Percentiles rank a stretch among this genome's conserved stretches.
Evolutionary conservation across 208 protist species (phyloP).

Genomic region (Acanthamoeba royreba): DNA sequence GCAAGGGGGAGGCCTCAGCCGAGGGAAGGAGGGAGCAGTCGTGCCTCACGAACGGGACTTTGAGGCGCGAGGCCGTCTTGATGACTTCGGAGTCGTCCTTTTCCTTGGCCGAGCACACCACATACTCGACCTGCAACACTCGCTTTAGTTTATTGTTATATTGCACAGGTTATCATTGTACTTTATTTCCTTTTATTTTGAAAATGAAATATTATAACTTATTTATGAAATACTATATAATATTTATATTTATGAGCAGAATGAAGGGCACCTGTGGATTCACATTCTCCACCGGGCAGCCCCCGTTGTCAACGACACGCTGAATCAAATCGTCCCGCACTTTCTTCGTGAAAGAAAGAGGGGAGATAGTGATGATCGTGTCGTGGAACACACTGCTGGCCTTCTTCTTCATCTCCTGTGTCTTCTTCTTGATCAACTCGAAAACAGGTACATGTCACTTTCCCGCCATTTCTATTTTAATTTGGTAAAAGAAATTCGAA

Average conservation of each 20-base stretch:
- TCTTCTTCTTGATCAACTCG: background rate
- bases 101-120: constrained; percentile 30
- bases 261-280: background rate
- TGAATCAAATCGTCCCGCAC: background rate
- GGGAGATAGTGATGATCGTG: background rate
- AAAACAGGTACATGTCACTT: too few relatives aligned
- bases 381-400: background rate
- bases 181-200: background rate
- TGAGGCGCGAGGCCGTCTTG: background rate
- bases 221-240: too few relatives aligned
- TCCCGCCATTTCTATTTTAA: background rate
- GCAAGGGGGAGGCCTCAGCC: too few relatives aligned
- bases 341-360: constrained; percentile 13
- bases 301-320: background rate
- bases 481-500: background rate
- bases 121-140: constrained; percentile 13
- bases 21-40: background rate
- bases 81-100: background rate
- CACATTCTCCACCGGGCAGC: constrained; percentile 38
- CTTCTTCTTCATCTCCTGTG: background rate
- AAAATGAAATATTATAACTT: background rate
- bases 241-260: too few relatives aligned
- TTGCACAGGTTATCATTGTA: background rate
- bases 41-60: background rate
- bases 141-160: background rate